phyloP scores from a whole-genome alignment of 306 rosid genomes.

The Fragaria ananassa region DNA sequence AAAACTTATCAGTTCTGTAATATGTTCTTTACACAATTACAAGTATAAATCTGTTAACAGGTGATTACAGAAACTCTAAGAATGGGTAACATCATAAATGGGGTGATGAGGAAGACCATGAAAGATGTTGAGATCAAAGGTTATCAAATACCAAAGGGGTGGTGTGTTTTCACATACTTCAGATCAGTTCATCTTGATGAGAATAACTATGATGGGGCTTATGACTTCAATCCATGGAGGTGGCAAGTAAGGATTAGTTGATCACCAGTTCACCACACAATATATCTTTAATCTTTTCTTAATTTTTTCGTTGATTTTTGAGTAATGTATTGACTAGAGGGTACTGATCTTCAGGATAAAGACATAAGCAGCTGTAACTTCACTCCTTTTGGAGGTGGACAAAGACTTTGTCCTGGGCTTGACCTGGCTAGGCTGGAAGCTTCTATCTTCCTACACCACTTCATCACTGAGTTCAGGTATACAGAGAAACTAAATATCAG shows the following conservation, averaged over 20 bases:
- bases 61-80: slow-evolving; percentile 87
- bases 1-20: not conserved
- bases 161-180: slow-evolving; percentile 74
- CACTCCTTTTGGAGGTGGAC: slow-evolving; percentile 98
- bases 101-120: slow-evolving; percentile 86
- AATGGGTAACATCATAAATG: slow-evolving; percentile 77
- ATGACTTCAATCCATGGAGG: slow-evolving; percentile 96
- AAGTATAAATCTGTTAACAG: slow-evolving; percentile 24
- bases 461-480: slow-evolving; percentile 87
- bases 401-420: slow-evolving; percentile 90
- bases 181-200: slow-evolving; percentile 95
- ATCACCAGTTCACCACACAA: not conserved
- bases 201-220: slow-evolving; percentile 62
- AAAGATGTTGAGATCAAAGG: slow-evolving; percentile 87
- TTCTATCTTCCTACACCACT: slow-evolving; percentile 81
- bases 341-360: slow-evolving; percentile 41
- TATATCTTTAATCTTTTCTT: not conserved
- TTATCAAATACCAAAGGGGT: slow-evolving; percentile 73
- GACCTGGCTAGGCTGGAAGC: slow-evolving; percentile 90
- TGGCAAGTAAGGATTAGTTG: slow-evolving; percentile 70
- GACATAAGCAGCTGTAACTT: slow-evolving; percentile 64
- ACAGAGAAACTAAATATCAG: not conserved
- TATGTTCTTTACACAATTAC: too few species aligned
- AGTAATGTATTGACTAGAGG: slow-evolving; percentile 13
- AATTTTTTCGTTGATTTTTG: not conserved